A percentile compares a stretch with the other conserved stretches of the same genome.
These are phyloP conservation scores for Dillenia suffruticosa DNA, from an alignment of 164 flowering plant species.

Conservation along the genomic window DNA sequence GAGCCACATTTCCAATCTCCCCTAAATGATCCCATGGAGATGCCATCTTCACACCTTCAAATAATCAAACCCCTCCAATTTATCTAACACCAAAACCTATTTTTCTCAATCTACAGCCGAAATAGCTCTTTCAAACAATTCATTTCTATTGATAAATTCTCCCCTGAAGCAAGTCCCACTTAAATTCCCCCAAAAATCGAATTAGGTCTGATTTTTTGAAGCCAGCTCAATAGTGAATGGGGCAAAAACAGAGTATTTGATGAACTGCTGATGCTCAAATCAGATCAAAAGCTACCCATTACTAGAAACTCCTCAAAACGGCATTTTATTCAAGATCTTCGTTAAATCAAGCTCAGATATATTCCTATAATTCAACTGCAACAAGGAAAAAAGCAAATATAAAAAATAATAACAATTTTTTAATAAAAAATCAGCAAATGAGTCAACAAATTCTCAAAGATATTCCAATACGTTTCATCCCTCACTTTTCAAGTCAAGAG, in stretches of 20 bases:
- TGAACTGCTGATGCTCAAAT: no score
- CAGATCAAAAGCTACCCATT: conserved; percentile 4
- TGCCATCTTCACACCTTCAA: conserved; percentile 28
- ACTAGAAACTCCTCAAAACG: neutral
- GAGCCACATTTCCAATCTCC: conserved; percentile 74
- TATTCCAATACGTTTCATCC: conserved; percentile 16
- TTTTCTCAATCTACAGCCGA: no score
- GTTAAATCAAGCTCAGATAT: neutral
- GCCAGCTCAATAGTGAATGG: no score
- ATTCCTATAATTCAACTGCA: conserved; percentile 8
- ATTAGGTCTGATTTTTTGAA: no score
- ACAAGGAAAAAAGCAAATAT: neutral
- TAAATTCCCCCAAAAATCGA: no score
- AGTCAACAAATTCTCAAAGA: conserved; percentile 7
- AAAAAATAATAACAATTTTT: neutral
- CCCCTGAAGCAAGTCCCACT: no score
- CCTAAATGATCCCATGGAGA: conserved; percentile 67
- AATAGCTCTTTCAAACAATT: no score
- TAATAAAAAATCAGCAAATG: neutral
- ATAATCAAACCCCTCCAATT: neutral
- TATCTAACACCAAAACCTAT: neutral
- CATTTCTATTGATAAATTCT: no score
- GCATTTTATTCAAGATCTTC: conserved; percentile 13
- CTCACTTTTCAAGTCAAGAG: conserved; percentile 5
- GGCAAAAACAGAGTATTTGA: no score